Percentiles rank a stretch among this genome's conserved stretches.
These are phyloP conservation scores for Bretschneidera sinensis DNA, from an alignment of 345 rosid genomes.

Conservation along the genomic window DNA sequence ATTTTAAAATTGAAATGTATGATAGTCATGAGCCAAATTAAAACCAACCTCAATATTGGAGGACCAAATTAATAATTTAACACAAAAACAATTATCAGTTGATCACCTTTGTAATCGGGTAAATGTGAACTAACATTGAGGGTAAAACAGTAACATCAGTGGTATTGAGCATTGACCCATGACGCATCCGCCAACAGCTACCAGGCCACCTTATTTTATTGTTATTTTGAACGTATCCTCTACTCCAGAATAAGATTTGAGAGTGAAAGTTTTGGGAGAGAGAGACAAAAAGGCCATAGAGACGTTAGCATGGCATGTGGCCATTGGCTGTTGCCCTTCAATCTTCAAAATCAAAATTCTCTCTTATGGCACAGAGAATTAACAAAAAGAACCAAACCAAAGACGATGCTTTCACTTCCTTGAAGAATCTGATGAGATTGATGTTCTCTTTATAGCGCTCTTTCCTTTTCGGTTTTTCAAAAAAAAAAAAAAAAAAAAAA, in stretches of 20 bases:
- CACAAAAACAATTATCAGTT: too few relatives aligned
- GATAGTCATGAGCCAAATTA: too few relatives aligned
- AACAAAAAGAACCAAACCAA: constrained; percentile 17
- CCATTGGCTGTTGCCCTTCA: constrained; percentile 18
- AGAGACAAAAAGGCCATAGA: constrained; percentile 20
- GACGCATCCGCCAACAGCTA: background rate
- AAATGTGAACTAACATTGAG: too few relatives aligned
- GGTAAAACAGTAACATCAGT: constrained; percentile 9
- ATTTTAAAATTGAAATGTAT: too few relatives aligned
- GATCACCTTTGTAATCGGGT: too few relatives aligned
- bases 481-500: too few relatives aligned
- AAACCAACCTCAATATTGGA: too few relatives aligned
- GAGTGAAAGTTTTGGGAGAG: background rate
- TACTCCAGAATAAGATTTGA: too few relatives aligned
- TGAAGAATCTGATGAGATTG: background rate
- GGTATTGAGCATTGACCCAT: too few relatives aligned
- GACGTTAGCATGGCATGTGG: constrained; percentile 47
- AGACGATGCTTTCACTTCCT: background rate
- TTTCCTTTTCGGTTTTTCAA: background rate
- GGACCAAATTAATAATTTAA: too few relatives aligned
- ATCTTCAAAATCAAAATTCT: constrained; percentile 35
- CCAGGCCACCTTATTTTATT: constrained; percentile 16
- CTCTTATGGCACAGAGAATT: constrained; percentile 1
- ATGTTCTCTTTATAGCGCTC: background rate
- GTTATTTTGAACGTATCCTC: constrained; percentile 39